Conservation (phyloP, 305 asterid species). For the Rubia occidens region DNA sequence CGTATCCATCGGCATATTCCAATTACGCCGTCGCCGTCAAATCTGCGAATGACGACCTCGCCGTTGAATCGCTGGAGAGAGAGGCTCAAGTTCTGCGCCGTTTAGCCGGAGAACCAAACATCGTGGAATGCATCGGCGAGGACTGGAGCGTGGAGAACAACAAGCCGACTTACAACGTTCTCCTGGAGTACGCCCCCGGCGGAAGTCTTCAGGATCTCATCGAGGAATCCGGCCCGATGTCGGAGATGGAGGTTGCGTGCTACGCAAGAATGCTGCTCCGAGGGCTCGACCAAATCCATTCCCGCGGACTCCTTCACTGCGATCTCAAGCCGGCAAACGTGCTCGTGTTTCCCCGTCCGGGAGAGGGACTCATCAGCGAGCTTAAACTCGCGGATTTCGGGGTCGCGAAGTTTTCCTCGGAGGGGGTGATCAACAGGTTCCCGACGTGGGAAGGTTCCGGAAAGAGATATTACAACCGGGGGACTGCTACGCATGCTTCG, state of each 20-base stretch:
- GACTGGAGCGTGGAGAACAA: not conserved
- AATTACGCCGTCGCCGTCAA: not conserved
- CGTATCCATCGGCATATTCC: not conserved
- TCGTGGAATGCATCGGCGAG: not conserved
- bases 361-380: not conserved
- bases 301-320: not conserved
- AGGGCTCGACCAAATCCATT: not conserved
- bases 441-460: not conserved
- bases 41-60: not conserved
- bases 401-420: not conserved
- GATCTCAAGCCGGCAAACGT: not conserved
- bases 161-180: not conserved
- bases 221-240: not conserved
- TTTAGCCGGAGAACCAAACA: not conserved
- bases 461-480: not conserved
- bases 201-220: not conserved
- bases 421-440: not conserved
- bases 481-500: not conserved
- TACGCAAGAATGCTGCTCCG: not conserved
- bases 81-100: not conserved
- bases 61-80: not conserved
- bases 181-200: not conserved
- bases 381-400: conserved; percentile 2
- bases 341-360: not conserved
- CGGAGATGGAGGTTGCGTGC: not conserved